Evolutionary conservation across 805 yeast genomes (phyloP).

Genomic region (Saccharomyces kudriavzevii): DNA sequence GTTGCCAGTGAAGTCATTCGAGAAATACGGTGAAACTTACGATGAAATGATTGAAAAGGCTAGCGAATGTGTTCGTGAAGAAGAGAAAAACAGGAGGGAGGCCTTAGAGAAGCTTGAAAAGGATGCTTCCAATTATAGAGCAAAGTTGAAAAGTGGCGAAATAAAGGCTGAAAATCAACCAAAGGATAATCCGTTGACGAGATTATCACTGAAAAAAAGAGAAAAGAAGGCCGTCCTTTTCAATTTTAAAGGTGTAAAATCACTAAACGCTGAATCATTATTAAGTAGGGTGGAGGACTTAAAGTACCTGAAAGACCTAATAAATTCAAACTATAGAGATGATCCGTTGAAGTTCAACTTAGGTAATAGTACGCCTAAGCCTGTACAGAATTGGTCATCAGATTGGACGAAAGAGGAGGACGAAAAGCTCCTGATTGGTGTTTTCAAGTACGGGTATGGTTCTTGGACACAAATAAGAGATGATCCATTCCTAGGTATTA

Average conservation of each 20-base stretch:
- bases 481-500: conserved; percentile 82
- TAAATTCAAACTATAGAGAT: conserved; percentile 42
- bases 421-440: conserved; percentile 78
- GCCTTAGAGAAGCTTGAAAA: conserved; percentile 51
- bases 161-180: conserved; percentile 26
- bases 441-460: conserved; percentile 89
- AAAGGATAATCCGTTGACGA: conserved; percentile 40
- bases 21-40: conserved; percentile 64
- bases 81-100: conserved; percentile 53
- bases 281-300: conserved; percentile 80
- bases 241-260: conserved; percentile 80
- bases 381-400: conserved; percentile 86
- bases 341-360: conserved; percentile 57
- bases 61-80: conserved; percentile 50
- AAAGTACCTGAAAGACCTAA: conserved; percentile 49
- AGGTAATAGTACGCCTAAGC: conserved; percentile 51
- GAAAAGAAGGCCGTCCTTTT: conserved; percentile 87
- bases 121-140: conserved; percentile 49
- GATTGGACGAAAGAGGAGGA: conserved; percentile 81
- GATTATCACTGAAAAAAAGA: conserved; percentile 57
- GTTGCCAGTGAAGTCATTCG: conserved; percentile 75
- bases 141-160: conserved; percentile 33
- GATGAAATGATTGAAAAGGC: conserved; percentile 62
- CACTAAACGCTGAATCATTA: conserved; percentile 83
- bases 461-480: conserved; percentile 92